Evolutionary conservation across 2,329 filamentous ascomycete species (phyloP), one percentile per base, ranked within the genome.

Genomic region (Madurella fahalii): DNA sequence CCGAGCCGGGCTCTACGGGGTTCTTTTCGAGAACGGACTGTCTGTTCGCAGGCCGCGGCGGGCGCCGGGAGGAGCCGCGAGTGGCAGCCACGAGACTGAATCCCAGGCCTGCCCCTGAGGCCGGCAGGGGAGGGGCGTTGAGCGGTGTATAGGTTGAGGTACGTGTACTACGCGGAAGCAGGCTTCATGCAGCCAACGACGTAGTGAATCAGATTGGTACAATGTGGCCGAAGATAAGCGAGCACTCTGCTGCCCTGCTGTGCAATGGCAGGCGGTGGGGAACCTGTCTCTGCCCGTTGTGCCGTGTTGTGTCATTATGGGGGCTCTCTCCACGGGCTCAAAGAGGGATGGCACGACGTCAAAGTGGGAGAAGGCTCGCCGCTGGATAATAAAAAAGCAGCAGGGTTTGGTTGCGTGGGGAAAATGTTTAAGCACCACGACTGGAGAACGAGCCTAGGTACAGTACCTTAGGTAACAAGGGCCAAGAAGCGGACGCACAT

Each of bases 221-320:
- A 40, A 47, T 40, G 9, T 15, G 50, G 41, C 58, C 54, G 47
- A 56, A 56, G 58, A 56, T 60, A 60, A 50, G 52, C 58, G 58
- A 53, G 46, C 30, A 31, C 17, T 8, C 9, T 25, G 12, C 11
- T n/a, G 34, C 1, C 1, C n/a, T n/a, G n/a, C n/a, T 46, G 34
- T 17, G 4, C 11, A 17, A 39, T 30, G 18, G 17, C 39, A 40
- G 25, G 25, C 25, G 25, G 25, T 25, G 25, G 25, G 25, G 25
- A 25, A 25, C 7, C 3, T 25, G 25, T 25, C 25, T 25, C 25
- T 25, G n/a, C n/a, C 7, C 25, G 25, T 25, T 7, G 25, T 25
- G 25, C 25, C 25, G n/a, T n/a, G n/a, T n/a, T n/a, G n/a, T n/a
- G n/a, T n/a, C n/a, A n/a, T n/a, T n/a, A n/a, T n/a, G n/a, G n/a